phyloP scores from a whole-genome alignment of 2,329 filamentous ascomycete genomes.

The Fulvia fulva region DNA sequence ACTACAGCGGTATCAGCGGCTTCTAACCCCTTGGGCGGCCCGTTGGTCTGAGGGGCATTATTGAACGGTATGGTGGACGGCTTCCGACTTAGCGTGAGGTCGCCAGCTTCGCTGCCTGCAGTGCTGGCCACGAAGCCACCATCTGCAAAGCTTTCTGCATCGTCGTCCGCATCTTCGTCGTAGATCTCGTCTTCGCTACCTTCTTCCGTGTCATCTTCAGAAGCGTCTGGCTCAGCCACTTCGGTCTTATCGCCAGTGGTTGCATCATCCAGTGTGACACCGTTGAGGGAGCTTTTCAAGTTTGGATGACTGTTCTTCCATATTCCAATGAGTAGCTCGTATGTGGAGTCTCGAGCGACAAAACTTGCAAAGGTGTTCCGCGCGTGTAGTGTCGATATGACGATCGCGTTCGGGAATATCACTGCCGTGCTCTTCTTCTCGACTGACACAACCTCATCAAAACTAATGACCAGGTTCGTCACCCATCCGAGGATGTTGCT shows the following conservation, averaged over 20 bases:
- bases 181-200: slow-evolving; percentile 74
- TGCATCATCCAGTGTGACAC: slow-evolving; percentile 71
- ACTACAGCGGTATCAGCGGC: slow-evolving; percentile 37
- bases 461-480: slow-evolving; percentile 94
- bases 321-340: slow-evolving; percentile 94
- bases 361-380: slow-evolving; percentile 96
- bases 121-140: slow-evolving; percentile 48
- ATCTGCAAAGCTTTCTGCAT: slow-evolving; percentile 57
- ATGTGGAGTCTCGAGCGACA: slow-evolving; percentile 89
- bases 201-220: slow-evolving; percentile 49
- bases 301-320: slow-evolving; percentile 97
- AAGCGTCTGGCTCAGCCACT: slow-evolving; percentile 63
- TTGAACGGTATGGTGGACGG: slow-evolving; percentile 54
- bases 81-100: slow-evolving; percentile 61
- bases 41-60: slow-evolving; percentile 37
- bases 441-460: slow-evolving; percentile 94
- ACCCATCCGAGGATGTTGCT: slow-evolving; percentile 99
- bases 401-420: slow-evolving; percentile 94
- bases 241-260: slow-evolving; percentile 87
- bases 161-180: slow-evolving; percentile 72
- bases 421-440: slow-evolving; percentile 96
- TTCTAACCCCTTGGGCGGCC: slow-evolving; percentile 32
- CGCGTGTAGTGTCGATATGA: slow-evolving; percentile 92
- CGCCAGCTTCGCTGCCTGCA: slow-evolving; percentile 50
- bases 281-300: slow-evolving; percentile 84